phyloP scores from a whole-genome alignment of 495 filamentous ascomycete species.

The Ramalina intermedia region DNA sequence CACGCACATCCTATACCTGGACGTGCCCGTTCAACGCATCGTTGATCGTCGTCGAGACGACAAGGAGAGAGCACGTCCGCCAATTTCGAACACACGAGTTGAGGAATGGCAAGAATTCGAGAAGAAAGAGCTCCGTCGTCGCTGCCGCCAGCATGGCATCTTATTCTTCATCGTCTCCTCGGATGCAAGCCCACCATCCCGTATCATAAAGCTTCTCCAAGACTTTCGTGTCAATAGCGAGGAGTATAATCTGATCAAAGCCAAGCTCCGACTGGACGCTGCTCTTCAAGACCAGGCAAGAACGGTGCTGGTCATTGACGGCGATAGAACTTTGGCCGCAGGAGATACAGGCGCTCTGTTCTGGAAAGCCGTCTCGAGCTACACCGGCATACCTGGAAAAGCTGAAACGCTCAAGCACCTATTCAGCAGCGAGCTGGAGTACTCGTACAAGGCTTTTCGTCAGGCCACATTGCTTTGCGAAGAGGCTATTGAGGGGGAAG shows the following conservation, averaged over 20 bases:
- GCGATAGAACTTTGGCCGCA: slow-evolving; percentile 40
- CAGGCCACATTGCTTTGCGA: slow-evolving; percentile 44
- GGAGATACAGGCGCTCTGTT: slow-evolving; percentile 41
- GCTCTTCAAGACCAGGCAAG: slow-evolving; percentile 14
- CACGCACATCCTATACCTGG: slow-evolving; percentile 49
- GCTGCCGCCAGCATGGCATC: slow-evolving; percentile 34
- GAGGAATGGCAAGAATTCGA: slow-evolving; percentile 39
- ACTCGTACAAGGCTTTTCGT: slow-evolving; percentile 42
- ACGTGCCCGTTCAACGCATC: slow-evolving; percentile 26
- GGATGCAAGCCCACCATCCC: neutral
- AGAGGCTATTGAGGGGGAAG: slow-evolving; percentile 23
- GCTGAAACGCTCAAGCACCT: slow-evolving; percentile 28
- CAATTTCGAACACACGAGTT: slow-evolving; percentile 27
- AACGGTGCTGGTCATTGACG: slow-evolving; percentile 42
- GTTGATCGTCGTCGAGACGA: slow-evolving; percentile 27
- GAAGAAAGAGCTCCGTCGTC: slow-evolving; percentile 28
- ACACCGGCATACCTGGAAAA: neutral
- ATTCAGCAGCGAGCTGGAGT: slow-evolving; percentile 34
- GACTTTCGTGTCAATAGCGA: slow-evolving; percentile 30
- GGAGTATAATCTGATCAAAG: slow-evolving; percentile 24
- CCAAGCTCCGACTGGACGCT: slow-evolving; percentile 26
- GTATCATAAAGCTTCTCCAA: slow-evolving; percentile 18
- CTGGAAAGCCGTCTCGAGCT: slow-evolving; percentile 26
- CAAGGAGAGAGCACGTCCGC: slow-evolving; percentile 22
- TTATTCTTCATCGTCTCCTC: slow-evolving; percentile 26